Evolutionary conservation across 371 early-diverging fungal genomes (phyloP).

Genomic region (Mortierella sp.): DNA sequence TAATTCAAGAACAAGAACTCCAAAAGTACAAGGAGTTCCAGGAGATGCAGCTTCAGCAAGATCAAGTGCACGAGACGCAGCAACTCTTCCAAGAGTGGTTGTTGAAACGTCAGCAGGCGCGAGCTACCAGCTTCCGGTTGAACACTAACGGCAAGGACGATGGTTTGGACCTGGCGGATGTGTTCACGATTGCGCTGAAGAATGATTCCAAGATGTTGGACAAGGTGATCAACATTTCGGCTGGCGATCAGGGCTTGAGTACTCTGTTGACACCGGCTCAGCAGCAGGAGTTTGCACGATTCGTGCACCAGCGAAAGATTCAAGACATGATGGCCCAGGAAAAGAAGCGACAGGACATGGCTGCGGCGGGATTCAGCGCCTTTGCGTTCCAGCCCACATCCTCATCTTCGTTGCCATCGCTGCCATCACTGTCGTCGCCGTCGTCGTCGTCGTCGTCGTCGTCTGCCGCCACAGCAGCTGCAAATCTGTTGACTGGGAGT

Average conservation of each 20-base stretch:
- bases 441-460: conserved; percentile 1
- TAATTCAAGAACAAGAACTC: conserved; percentile 36
- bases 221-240: conserved; percentile 23
- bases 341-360: conserved; percentile 33
- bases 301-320: conserved; percentile 31
- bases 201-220: conserved; percentile 41
- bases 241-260: conserved; percentile 24
- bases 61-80: conserved; percentile 36
- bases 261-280: conserved; percentile 37
- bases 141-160: conserved; percentile 16
- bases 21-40: conserved; percentile 23
- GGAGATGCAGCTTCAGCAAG: conserved; percentile 25
- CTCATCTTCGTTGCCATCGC: background rate
- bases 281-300: conserved; percentile 40
- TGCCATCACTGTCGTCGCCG: background rate
- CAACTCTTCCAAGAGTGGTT: conserved; percentile 46
- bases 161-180: conserved; percentile 45
- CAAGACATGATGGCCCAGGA: conserved; percentile 36
- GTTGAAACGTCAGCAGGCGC: conserved; percentile 27
- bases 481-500: background rate
- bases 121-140: conserved; percentile 21
- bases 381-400: conserved; percentile 1
- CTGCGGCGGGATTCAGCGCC: conserved; percentile 30
- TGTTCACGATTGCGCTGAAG: conserved; percentile 49
- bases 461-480: background rate